These are phyloP conservation scores for Amaranthus hypochondriacus DNA, from an alignment of 148 eudicot species.

Conservation along the genomic window DNA sequence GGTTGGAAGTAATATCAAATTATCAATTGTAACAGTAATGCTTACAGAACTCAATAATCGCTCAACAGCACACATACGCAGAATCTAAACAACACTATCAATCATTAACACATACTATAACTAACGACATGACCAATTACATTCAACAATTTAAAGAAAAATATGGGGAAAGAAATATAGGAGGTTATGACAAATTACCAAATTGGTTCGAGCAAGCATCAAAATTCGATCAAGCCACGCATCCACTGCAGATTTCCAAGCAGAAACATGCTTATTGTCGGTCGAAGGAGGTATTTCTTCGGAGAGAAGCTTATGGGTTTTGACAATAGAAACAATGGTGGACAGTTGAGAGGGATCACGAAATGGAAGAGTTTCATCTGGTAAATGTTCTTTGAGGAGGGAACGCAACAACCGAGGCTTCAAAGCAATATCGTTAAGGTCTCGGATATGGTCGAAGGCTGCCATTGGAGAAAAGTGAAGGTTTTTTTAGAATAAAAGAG, in stretches of 20 bases:
- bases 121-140: too few relatives aligned
- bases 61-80: background rate
- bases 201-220: slow-evolving; percentile 41
- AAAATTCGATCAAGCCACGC: slow-evolving; percentile 61
- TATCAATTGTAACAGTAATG: background rate
- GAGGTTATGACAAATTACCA: slow-evolving; percentile 34
- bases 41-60: background rate
- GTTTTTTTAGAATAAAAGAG: too few relatives aligned
- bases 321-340: slow-evolving; percentile 43
- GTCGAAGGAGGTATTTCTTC: slow-evolving; percentile 27
- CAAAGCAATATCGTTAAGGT: slow-evolving; percentile 52
- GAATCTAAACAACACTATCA: background rate
- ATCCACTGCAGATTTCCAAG: slow-evolving; percentile 62
- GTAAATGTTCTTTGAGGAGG: slow-evolving; percentile 50
- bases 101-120: background rate
- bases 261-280: slow-evolving; percentile 32
- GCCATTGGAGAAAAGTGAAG: slow-evolving; percentile 35
- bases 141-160: background rate
- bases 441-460: slow-evolving; percentile 35
- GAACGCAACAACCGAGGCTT: slow-evolving; percentile 60
- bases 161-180: background rate
- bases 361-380: slow-evolving; percentile 49
- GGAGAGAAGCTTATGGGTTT: slow-evolving; percentile 51
- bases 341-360: slow-evolving; percentile 41
- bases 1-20: background rate